Conservation (phyloP, 257 asterid species). For the Oldenlandia corymbosa region DNA sequence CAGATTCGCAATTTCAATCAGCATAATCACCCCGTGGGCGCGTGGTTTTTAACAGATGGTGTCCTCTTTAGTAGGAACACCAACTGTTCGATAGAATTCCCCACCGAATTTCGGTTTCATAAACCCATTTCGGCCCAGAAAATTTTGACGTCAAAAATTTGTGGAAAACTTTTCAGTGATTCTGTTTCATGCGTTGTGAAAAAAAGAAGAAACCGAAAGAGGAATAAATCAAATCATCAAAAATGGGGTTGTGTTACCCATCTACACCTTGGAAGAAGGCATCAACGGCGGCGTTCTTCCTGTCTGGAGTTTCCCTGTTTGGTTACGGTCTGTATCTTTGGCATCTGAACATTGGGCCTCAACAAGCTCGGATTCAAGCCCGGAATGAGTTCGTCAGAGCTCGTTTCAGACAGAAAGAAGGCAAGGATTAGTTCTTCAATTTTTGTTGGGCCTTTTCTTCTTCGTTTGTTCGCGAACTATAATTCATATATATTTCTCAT, state of each 20-base stretch:
- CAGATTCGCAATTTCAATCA: no score
- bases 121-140: no score
- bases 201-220: not conserved
- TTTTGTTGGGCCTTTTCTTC: no score
- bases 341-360: constrained; percentile 55
- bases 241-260: constrained; percentile 59
- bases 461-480: no score
- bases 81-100: constrained; percentile 20
- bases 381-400: constrained; percentile 57
- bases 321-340: constrained; percentile 61
- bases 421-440: constrained; percentile 26
- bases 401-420: constrained; percentile 49
- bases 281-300: constrained; percentile 29
- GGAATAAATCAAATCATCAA: no score
- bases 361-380: constrained; percentile 74
- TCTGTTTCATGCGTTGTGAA: not conserved
- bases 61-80: not conserved
- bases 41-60: no score
- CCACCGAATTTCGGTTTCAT: not conserved
- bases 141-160: no score
- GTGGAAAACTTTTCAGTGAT: constrained; percentile 1
- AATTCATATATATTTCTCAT: no score
- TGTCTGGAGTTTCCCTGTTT: constrained; percentile 44
- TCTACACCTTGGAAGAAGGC: constrained; percentile 24
- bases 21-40: no score